Conservation (phyloP, 2,329 filamentous ascomycete species). For the Tolypocladium sp. region DNA sequence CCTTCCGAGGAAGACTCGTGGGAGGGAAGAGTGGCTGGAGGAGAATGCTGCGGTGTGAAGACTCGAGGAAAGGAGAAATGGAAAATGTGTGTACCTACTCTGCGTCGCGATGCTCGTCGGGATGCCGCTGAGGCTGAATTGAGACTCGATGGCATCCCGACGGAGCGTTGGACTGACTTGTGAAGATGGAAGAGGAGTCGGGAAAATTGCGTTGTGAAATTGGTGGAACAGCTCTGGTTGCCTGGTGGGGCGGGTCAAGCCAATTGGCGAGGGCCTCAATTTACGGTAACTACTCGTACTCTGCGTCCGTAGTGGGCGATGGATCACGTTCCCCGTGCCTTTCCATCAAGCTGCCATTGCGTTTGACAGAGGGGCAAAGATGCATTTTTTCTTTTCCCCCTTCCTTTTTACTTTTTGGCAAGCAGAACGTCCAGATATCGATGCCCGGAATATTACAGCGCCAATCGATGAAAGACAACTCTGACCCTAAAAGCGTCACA, state of each 20-base stretch:
- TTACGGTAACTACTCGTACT: too few relatives aligned
- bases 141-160: background rate
- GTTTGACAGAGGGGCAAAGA: too few relatives aligned
- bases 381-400: too few relatives aligned
- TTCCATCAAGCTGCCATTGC: too few relatives aligned
- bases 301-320: too few relatives aligned
- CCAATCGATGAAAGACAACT: too few relatives aligned
- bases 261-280: background rate
- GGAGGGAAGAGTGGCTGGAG: slow-evolving; percentile 19
- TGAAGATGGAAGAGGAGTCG: background rate
- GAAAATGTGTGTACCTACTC: background rate
- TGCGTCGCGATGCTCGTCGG: background rate
- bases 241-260: background rate
- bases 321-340: too few relatives aligned
- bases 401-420: too few relatives aligned
- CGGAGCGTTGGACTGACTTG: background rate
- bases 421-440: too few relatives aligned
- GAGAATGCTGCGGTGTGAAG: slow-evolving; percentile 13
- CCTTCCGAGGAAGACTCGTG: slow-evolving; percentile 26
- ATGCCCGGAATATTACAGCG: too few relatives aligned
- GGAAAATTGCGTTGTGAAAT: background rate
- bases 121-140: background rate
- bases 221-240: background rate
- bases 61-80: background rate
- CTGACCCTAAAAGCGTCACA: too few relatives aligned